phyloP scores from a whole-genome alignment of 441 rosid species.

The Capsella rubella region DNA sequence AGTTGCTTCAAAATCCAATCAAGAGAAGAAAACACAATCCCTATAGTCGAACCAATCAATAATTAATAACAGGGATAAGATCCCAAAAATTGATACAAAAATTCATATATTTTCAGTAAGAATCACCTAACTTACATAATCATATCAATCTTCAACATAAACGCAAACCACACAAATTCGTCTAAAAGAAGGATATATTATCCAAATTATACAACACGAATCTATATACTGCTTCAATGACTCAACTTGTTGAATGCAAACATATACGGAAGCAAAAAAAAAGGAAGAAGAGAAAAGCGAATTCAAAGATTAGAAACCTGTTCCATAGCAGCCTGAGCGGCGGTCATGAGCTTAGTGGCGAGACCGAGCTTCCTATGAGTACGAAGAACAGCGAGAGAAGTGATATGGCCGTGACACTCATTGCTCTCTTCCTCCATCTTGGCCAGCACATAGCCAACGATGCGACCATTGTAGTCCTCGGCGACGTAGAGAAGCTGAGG shows the following conservation, averaged over 20 bases:
- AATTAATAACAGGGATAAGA: background rate
- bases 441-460: constrained; percentile 94
- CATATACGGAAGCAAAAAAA: background rate
- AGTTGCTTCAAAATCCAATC: constrained; percentile 17
- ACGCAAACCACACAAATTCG: constrained; percentile 6
- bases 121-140: background rate
- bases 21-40: constrained; percentile 10
- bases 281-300: background rate
- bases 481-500: constrained; percentile 99
- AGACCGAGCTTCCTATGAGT: constrained; percentile 94
- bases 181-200: background rate
- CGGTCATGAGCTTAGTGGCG: constrained; percentile 98
- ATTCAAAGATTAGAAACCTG: constrained; percentile 56
- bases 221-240: background rate
- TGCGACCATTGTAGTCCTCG: constrained; percentile 92
- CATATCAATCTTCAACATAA: constrained; percentile 9
- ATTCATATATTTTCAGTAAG: background rate
- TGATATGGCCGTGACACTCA: constrained; percentile 98
- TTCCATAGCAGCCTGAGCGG: constrained; percentile 97
- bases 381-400: constrained; percentile 98
- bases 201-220: constrained; percentile 8
- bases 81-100: background rate
- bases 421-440: constrained; percentile 98
- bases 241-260: background rate
- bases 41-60: background rate